phyloP scores from a whole-genome alignment of 2,329 filamentous ascomycete genomes.

The Huntiella savannae region DNA sequence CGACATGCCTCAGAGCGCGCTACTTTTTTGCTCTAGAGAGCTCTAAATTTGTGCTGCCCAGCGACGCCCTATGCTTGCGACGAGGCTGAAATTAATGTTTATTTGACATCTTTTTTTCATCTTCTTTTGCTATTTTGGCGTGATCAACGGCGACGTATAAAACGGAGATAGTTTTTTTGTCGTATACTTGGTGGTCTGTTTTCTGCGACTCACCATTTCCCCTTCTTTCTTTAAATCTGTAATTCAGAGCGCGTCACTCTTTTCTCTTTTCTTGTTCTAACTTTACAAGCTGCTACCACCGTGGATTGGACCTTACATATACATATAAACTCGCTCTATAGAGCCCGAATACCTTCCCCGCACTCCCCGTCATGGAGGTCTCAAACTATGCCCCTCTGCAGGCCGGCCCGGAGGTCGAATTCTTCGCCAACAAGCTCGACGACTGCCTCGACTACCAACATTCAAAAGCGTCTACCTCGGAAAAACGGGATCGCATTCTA shows the following conservation, averaged over 20 bases:
- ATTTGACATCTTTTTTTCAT: not conserved
- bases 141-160: too few relatives aligned
- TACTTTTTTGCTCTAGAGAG: not conserved
- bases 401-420: conserved; percentile 65
- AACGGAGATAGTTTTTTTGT: too few relatives aligned
- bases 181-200: too few relatives aligned
- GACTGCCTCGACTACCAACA: conserved; percentile 37
- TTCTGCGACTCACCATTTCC: too few relatives aligned
- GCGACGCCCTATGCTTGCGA: conserved; percentile 2
- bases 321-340: too few relatives aligned
- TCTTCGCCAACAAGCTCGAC: conserved; percentile 69
- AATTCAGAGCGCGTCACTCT: too few relatives aligned
- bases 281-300: too few relatives aligned
- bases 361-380: conserved; percentile 9
- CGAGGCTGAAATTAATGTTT: conserved; percentile 9
- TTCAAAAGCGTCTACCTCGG: conserved; percentile 17
- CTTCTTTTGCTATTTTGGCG: not conserved
- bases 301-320: too few relatives aligned
- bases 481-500: conserved; percentile 47
- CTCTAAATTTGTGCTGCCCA: not conserved
- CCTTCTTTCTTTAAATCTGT: too few relatives aligned
- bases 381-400: conserved; percentile 3
- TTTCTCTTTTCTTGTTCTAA: too few relatives aligned
- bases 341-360: too few relatives aligned
- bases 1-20: too few relatives aligned